Base-by-base conservation (phyloP, 2,329 filamentous ascomycete genomes). In the Pseudogymnoascus sp. region DNA sequence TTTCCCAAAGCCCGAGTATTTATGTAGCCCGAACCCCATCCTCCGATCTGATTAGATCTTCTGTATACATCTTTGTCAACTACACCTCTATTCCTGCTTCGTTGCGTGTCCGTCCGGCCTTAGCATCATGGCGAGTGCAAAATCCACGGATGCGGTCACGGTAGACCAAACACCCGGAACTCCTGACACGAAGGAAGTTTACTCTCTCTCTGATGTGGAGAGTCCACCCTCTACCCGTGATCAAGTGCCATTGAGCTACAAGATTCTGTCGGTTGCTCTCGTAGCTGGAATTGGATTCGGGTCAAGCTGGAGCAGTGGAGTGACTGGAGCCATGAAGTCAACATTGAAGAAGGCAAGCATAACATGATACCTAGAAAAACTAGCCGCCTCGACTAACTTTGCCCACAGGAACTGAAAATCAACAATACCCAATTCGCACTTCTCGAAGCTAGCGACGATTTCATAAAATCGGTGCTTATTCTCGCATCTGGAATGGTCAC, bases 321-420 rank as follows among this genome's bases (percentile, higher is more conserved):
- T 86, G 1, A 85, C 82, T 0, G 80, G 81, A 9, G 83, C 84
- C 1, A 81, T 86, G 78, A 86, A 87, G 69, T 82, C 76, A 17
- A 86, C 83, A 0, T 71, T 87, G 26, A 86, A 87, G 67, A 85
- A 85, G 77, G 68, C 67, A 23, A 9, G 2, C 11, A 10, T 28
- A 57, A 21, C 11, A 57, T 26, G 33, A 19, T 4, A 57, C 17
- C 50, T 13, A 6, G 17, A 17, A 13, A 57, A 71, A 64, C 6
- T 17, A 8, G 15, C 11, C 21, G 23, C 63, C 17, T 17, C 11
- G 13, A n/a, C 50, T 57, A 17, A 57, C 50, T 57, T 33, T 35
- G n/a, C 10, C 50, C 5, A 21, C 26, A 76, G 75, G 68, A 85
- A 76, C 75, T 87, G 44, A 66, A 80, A 57, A 86, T 87, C 69